A percentile compares a stretch with the other conserved stretches of the same genome.
Evolutionary conservation across 169 alveolate genomes (phyloP).

Genomic region (Eimeria praecox): DNA sequence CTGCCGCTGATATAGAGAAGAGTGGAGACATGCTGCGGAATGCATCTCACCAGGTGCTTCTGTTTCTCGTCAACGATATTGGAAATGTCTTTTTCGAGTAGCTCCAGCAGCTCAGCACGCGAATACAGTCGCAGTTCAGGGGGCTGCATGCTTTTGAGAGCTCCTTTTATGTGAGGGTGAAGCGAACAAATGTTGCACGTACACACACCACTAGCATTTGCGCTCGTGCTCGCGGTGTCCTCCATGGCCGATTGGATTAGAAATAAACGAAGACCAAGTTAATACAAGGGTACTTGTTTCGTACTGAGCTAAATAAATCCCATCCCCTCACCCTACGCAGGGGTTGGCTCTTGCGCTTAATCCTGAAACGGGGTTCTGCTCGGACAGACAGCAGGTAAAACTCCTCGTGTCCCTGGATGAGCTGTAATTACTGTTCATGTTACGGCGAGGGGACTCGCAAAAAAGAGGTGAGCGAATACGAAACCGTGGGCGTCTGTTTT

Average conservation of each 20-base stretch:
- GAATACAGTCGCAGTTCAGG: constrained; percentile 64
- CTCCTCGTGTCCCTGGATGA: not conserved
- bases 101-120: constrained; percentile 33
- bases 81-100: constrained; percentile 28
- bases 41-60: not conserved
- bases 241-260: not conserved
- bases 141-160: constrained; percentile 64
- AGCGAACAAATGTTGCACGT: constrained; percentile 39
- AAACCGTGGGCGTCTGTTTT: not conserved
- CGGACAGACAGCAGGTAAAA: not conserved
- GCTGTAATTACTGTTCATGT: not conserved
- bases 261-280: not conserved
- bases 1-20: not conserved
- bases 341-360: not conserved
- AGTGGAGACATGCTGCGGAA: not conserved
- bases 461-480: not conserved
- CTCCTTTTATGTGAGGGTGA: constrained; percentile 59
- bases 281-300: not conserved
- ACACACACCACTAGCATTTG: constrained; percentile 6
- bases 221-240: not conserved
- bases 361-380: not conserved
- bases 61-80: not conserved
- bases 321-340: not conserved
- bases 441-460: not conserved
- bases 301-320: not conserved